Base-by-base conservation (phyloP, 768 basidiomycete genomes). In the Rickenella mellea region DNA sequence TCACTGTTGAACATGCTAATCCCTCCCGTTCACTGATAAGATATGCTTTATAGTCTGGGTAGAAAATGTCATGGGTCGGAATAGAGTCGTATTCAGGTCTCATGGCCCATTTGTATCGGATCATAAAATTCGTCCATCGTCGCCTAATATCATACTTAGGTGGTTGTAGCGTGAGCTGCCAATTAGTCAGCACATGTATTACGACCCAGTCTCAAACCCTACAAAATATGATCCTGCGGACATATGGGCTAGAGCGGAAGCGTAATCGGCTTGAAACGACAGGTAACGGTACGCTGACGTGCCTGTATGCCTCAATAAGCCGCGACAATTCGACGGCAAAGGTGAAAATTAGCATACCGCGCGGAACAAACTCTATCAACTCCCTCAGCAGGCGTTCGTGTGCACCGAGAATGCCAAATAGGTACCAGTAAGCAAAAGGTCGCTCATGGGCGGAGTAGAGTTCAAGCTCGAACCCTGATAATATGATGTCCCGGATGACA, bases 391-490 rank as follows among this genome's bases (percentile, higher is more conserved):
- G 33, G 11, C 19, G 7, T 2, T 10, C 24, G 24, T 36, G 4
- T 17, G 19, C 33, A 2, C 3, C 33, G 24, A 36, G 33, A 7
- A 36, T 22, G 19, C 24, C 33, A 15, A 22, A 36, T 11, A 36
- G 33, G 15, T 84, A 84, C 80, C 84, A 88, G 59, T 89, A 88
- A 2, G 85, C 80, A 47, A 86, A 75, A 0, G 80, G 65, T 26
- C 65, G 72, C 53, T 91, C 88, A 31, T 82, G 73, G 1, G 68
- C 57, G 17, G 74, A 66, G 51, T 88, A 86, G 6, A 91, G 57
- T 33, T 84, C 81, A 17, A 88, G 58, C 56, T 89, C 84, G 47
- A 85, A 83, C 2, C 83, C 88, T 1, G 84, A 80, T 32, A 81
- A 63, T 4, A 88, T 58, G 11, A 91, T 66, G 48, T 90, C 84